Conservation (phyloP, 139 green algal genomes). For the Dunaliella primolecta region DNA sequence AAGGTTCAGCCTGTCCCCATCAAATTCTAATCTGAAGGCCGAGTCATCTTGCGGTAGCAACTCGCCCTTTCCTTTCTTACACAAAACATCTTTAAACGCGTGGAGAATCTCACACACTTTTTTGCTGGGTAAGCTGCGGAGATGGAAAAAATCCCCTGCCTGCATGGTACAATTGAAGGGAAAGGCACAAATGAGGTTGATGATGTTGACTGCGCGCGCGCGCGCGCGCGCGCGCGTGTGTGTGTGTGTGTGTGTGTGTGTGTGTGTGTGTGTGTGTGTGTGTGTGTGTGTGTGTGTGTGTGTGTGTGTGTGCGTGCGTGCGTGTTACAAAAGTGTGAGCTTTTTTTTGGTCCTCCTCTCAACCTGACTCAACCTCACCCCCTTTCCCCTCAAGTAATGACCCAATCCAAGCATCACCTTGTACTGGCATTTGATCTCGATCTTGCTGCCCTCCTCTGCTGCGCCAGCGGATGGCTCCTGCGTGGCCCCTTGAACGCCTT, state of each 20-base stretch:
- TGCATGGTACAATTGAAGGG: too few relatives aligned
- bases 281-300: too few relatives aligned
- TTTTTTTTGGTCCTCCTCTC: too few relatives aligned
- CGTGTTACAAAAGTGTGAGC: background rate
- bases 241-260: too few relatives aligned
- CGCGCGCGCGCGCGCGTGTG: background rate
- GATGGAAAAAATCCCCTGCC: too few relatives aligned
- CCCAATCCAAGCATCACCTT: too few relatives aligned
- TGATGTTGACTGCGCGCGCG: background rate
- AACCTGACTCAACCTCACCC: too few relatives aligned
- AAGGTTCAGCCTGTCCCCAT: background rate
- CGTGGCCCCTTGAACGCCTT: too few relatives aligned
- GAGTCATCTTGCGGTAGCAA: background rate
- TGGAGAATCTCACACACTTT: background rate
- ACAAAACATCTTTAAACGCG: background rate
- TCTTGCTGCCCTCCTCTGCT: background rate
- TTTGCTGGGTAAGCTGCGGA: background rate
- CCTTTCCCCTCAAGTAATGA: too few relatives aligned
- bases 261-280: too few relatives aligned
- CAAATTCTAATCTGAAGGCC: background rate
- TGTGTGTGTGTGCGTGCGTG: too few relatives aligned
- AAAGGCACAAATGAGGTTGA: background rate
- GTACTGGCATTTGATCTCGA: background rate
- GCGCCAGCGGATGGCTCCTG: too few relatives aligned
- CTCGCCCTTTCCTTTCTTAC: background rate